A percentile compares a stretch with the other conserved stretches of the same genome.
These are phyloP conservation scores for Lithocarpus polystachyus DNA, from an alignment of 306 rosid species.

Conservation along the genomic window DNA sequence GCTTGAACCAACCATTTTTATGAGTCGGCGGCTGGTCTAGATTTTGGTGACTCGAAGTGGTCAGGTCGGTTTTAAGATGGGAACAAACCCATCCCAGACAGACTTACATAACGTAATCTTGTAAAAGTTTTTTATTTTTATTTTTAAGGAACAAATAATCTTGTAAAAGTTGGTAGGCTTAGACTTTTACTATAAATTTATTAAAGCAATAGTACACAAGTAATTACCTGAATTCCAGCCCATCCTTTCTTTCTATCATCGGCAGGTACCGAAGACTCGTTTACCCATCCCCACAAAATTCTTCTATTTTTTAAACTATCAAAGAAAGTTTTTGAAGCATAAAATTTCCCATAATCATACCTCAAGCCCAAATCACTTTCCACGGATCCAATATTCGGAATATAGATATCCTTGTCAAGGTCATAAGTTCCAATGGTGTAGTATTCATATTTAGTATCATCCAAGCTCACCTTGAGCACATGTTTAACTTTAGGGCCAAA, in stretches of 20 bases:
- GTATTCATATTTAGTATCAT: constrained; percentile 52
- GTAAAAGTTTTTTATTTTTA: too few relatives aligned
- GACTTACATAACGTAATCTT: too few relatives aligned
- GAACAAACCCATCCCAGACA: too few relatives aligned
- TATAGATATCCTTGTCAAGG: constrained; percentile 41
- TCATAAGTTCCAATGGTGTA: constrained; percentile 64
- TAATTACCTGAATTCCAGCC: constrained; percentile 82
- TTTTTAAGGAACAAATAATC: too few relatives aligned
- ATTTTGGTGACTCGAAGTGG: too few relatives aligned
- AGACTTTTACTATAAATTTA: background rate
- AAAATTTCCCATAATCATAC: constrained; percentile 77
- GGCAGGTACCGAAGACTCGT: constrained; percentile 53
- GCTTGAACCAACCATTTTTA: too few relatives aligned
- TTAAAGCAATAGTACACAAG: background rate
- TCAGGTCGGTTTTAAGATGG: too few relatives aligned
- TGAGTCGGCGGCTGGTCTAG: too few relatives aligned
- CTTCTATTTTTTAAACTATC: constrained; percentile 59
- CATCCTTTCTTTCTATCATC: constrained; percentile 78
- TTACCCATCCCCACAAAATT: constrained; percentile 77
- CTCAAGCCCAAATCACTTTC: constrained; percentile 38
- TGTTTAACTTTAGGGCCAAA: constrained; percentile 44
- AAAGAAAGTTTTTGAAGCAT: constrained; percentile 77
- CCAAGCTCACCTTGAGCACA: constrained; percentile 70
- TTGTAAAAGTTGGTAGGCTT: background rate
- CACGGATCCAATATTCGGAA: constrained; percentile 47